Conservation (phyloP, 169 alveolate species). For the Toxoplasma gondii region DNA sequence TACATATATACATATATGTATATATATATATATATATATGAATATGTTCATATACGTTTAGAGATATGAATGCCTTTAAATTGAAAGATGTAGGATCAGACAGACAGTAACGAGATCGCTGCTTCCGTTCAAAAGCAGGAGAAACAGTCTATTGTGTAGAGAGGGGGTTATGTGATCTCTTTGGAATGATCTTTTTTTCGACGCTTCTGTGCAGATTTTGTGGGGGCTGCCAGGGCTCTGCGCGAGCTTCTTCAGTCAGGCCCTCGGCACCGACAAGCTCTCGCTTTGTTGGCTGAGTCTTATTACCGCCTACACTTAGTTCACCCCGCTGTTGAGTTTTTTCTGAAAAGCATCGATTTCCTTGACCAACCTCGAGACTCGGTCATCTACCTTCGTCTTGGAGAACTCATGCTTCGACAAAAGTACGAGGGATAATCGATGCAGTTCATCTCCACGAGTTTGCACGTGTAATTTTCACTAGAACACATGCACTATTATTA, state of each 20-base stretch:
- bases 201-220: background rate
- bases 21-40: background rate
- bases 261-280: conserved; percentile 21
- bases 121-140: background rate
- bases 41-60: background rate
- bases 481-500: too few species aligned
- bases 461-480: too few species aligned
- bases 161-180: background rate
- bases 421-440: background rate
- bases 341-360: background rate
- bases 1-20: background rate
- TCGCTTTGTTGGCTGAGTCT: conserved; percentile 21
- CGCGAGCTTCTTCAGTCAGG: background rate
- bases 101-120: background rate
- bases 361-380: conserved; percentile 12
- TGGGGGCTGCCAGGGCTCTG: conserved; percentile 6
- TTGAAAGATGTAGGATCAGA: too few species aligned
- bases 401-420: conserved; percentile 5
- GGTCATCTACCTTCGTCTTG: conserved; percentile 19
- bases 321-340: background rate
- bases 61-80: background rate
- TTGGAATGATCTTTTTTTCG: too few species aligned
- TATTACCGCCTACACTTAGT: background rate
- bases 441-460: too few species aligned
- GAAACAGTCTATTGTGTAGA: background rate